These are phyloP conservation scores for Penicillium mononematosum DNA, from an alignment of 495 filamentous ascomycete genomes.

Conservation along the genomic window DNA sequence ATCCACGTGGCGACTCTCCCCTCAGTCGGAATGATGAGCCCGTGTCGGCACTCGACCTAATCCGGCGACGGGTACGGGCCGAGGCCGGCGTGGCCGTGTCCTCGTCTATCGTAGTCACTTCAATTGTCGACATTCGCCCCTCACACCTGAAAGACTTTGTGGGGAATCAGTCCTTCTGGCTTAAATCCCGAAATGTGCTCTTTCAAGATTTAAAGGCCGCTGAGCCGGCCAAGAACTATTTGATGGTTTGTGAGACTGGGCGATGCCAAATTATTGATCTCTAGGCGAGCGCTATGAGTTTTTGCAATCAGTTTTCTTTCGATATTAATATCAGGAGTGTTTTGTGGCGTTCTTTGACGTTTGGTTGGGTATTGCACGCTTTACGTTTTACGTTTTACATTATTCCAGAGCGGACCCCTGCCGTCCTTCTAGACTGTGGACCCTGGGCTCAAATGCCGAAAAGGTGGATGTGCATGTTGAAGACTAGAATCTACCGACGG, in stretches of 20 bases:
- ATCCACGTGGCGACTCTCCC: conserved; percentile 21
- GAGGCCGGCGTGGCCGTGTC: conserved; percentile 43
- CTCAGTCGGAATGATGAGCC: conserved; percentile 31
- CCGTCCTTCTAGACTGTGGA: not conserved
- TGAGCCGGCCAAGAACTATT: conserved; percentile 42
- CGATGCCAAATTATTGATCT: conserved; percentile 46
- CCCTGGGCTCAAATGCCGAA: not conserved
- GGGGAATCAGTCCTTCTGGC: conserved; percentile 50
- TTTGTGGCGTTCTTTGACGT: not conserved
- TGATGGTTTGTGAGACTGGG: conserved; percentile 53
- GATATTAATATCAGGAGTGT: not conserved
- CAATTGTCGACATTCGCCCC: conserved; percentile 42
- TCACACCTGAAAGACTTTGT: conserved; percentile 53
- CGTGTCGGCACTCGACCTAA: conserved; percentile 36
- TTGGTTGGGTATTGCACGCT: not conserved
- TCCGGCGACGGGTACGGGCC: conserved; percentile 37
- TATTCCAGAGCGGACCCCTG: not conserved
- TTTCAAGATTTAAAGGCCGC: conserved; percentile 44
- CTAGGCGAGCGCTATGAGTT: conserved; percentile 13
- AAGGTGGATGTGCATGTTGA: not conserved
- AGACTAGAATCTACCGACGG: not conserved
- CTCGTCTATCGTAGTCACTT: conserved; percentile 34
- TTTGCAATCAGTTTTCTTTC: not conserved
- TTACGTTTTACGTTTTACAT: not conserved
- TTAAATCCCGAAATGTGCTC: conserved; percentile 49